phyloP scores from a whole-genome alignment of 805 yeast genomes.

The Starmerella vitae region DNA sequence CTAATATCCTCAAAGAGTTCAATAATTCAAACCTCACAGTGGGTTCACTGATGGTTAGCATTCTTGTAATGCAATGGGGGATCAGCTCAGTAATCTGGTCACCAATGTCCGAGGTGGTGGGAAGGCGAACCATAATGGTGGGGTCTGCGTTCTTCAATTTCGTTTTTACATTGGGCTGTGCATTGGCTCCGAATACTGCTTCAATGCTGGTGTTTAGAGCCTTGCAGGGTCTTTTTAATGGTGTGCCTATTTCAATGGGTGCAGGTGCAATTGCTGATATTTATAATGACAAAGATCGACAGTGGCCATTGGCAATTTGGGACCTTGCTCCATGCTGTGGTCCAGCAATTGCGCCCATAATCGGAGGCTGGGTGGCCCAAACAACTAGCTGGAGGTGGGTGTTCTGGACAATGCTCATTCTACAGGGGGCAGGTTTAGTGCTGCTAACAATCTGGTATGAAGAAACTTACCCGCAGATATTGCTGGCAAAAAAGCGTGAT shows the following conservation, averaged over 20 bases:
- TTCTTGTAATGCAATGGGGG: constrained; percentile 57
- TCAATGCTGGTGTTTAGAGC: constrained; percentile 48
- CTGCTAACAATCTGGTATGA: constrained; percentile 33
- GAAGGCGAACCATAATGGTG: constrained; percentile 45
- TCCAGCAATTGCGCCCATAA: constrained; percentile 37
- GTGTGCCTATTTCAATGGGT: constrained; percentile 55
- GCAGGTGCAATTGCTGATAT: constrained; percentile 57
- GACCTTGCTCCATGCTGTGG: constrained; percentile 49
- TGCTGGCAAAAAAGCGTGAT: constrained; percentile 36
- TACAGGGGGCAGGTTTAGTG: constrained; percentile 38
- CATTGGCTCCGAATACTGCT: constrained; percentile 41
- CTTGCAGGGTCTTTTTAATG: constrained; percentile 53
- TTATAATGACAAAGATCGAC: constrained; percentile 39
- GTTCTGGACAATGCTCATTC: constrained; percentile 43
- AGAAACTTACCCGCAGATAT: constrained; percentile 48
- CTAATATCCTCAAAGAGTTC: constrained; percentile 35
- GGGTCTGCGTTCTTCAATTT: constrained; percentile 36
- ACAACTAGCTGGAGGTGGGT: constrained; percentile 49
- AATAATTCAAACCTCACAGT: constrained; percentile 33
- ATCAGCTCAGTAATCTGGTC: constrained; percentile 52
- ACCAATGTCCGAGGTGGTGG: constrained; percentile 55
- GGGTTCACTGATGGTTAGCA: constrained; percentile 42
- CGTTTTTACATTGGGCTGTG: constrained; percentile 39
- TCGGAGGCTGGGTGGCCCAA: constrained; percentile 43
- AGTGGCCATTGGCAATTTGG: constrained; percentile 43